Base-by-base conservation (phyloP, 306 rosid genomes). In the Cicer pinnatifidum region DNA sequence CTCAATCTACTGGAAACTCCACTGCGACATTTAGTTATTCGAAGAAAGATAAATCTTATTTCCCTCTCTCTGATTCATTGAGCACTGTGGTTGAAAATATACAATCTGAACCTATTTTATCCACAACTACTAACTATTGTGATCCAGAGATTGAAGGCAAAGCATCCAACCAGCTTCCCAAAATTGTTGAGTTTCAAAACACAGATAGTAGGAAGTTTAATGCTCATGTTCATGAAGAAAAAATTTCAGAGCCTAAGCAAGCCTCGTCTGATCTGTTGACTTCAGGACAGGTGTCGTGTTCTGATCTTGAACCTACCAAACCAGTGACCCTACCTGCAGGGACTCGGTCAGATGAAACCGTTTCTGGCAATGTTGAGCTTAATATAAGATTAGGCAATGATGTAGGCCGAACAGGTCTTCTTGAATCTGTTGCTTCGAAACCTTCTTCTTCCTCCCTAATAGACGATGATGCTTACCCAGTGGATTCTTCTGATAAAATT, bases 1-100 rank as follows among this genome's bases (percentile, higher is more conserved):
- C 90, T 69, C 96, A 57, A 71, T 94, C 96, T 75, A 46, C 76
- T 72, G 88, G 77, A 64, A 88, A 88, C 81, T 87, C 90, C 63
- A 85, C 88, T 67, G 65, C 23, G 9, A 84, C 90, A 71, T 88
- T 81, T 77, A 75, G 76, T 82, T 82, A 84, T 13, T 80, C 69
- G 69, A 78, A 74, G 82, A 88, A 83, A 74, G 82, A 84, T 53
- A 77, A 78, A 75, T 84, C 92, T 8, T 53, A 80, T 86, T 79
- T 81, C 69, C 73, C 84, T 1, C 84, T 79, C 76, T 77, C 89
- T 84, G 89, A 85, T 65, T 72, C 84, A 33, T 72, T 60, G 66
- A 80, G 86, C 78, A 79, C 84, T 38, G 66, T 68, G 62, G 84
- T 72, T 75, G 92, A 89, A 76, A 82, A 75, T 81, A 56, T 72